Evolutionary conservation across 371 early-diverging fungal genomes (phyloP), one percentile per base, ranked within the genome.

Genomic region (Mortierella sp.): DNA sequence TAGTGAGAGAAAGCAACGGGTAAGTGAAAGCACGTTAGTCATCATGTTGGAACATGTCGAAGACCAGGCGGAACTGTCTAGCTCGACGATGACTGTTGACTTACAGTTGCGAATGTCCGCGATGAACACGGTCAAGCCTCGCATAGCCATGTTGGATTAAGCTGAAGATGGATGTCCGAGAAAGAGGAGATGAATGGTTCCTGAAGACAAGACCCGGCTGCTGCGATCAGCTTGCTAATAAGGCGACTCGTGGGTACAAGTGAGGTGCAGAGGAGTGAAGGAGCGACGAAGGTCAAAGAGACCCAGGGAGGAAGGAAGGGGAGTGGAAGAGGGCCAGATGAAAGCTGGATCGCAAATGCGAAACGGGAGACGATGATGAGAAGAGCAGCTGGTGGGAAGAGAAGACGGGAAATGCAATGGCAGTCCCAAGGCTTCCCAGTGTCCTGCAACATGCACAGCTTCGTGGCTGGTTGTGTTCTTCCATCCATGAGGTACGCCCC

Each of bases 71-170:
- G 12, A 5, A 17, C 44, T n/a, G 5, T 44, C 5, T 5, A 17
- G 44, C 44, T n/a, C n/a, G n/a, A n/a, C n/a, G n/a, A n/a, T n/a
- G 44, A 7, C 17, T 34, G 34, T 17, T n/a, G 22, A 49, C 62
- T 17, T 84, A 86, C 86, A 82, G 56, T 85, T 85, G 63, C 83
- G 71, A 79, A 82, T 81, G 85, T 96, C 97, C 60, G 95, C 92
- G 71, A 94, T 92, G 82, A 93, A 94, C 50, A 91, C 91, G 48
- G 92, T 94, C 73, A 95, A 80, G 0, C 95, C 95, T 54, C 94
- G 89, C 93, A 93, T 91, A 40, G 76, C 47, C 76, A 74, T 74
- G 57, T 45, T 68, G 63, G 59, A 55, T 43, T 19, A 54, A 24
- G 45, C 21, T 21, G 6, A n/a, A n/a, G 17, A 14, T 6, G n/a